Base-by-base conservation (phyloP, 2,329 filamentous ascomycete species). In the Amesomyces nigricolor region DNA sequence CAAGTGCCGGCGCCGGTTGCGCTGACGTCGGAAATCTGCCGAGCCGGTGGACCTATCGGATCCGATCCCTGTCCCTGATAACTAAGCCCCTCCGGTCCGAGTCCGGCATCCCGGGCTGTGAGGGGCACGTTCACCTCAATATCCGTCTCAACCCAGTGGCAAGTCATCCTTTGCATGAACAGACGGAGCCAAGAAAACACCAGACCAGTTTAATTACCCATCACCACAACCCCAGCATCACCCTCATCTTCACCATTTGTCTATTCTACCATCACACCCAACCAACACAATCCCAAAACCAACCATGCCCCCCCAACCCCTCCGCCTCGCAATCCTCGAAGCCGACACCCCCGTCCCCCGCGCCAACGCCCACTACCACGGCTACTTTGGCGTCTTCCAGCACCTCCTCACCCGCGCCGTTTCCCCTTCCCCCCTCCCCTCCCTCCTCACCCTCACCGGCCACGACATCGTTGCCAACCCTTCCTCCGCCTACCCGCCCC, bases 301-400 rank as follows among this genome's bases (percentile, higher is more conserved):
- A 26, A 40, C 35, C 48, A 53, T 42, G 40, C 81, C 81, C 9
- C 32, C 8, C 22, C 22, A 26, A 26, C 22, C 22, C 30, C 73
- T 92, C 62, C 86, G 88, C 54, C 86, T 96, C 71, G 91, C 91
- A 46, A 80, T 97, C 63, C 84, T 97, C 63, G 89, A 96, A 77
- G 87, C 88, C 75, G 92, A 96, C 72, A 88, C 82, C 1, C 90
- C 90, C 1, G 76, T 87, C 48, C 79, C 79, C 1, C 71, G 79
- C 43, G 81, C 86, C 38, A 74, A 80, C 53, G 78, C 78, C 53
- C 82, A 82, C 64, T 91, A 87, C 71, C 81, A 83, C 50, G 63
- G 78, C 58, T 96, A 96, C 72, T 82, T 83, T 59, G 85, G 83
- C 59, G 79, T 89, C 57, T 89, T 90, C 71, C 77, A 73, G 16